A percentile compares a stretch with the other conserved stretches of the same genome.
Evolutionary conservation across 2,329 filamentous ascomycete genomes (phyloP).

Genomic region (Aspergillus costaricaensis): DNA sequence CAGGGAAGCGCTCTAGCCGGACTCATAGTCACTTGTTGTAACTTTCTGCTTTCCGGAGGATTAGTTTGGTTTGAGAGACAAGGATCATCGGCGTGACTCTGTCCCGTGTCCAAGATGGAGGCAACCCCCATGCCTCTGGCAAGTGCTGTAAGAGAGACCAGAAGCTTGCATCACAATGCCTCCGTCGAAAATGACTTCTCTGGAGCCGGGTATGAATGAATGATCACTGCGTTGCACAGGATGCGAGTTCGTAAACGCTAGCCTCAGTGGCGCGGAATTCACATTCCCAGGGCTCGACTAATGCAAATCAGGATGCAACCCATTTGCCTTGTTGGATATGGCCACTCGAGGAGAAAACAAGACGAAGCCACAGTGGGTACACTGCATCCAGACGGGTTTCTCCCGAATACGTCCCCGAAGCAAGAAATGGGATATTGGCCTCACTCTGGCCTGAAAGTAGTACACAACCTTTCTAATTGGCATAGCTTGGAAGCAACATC

Average conservation of each 20-base stretch:
- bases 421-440: neutral
- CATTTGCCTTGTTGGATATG: neutral
- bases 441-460: no score
- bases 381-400: neutral
- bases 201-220: neutral
- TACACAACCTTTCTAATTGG: no score
- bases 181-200: neutral
- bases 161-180: neutral
- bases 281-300: neutral
- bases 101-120: neutral
- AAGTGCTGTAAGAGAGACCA: neutral
- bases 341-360: neutral
- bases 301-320: neutral
- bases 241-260: neutral
- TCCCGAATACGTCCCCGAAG: neutral
- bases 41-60: no score
- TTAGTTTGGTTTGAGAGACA: neutral
- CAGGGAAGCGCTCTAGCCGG: neutral
- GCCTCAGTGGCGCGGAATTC: neutral
- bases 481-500: neutral
- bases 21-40: neutral
- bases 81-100: neutral
- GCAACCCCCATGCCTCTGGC: neutral
- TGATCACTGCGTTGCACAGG: neutral
- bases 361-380: neutral